Percentiles rank a stretch among this genome's conserved stretches.
Conservation (phyloP, 495 filamentous ascomycete genomes). For the Aspergillus avenaceus region DNA sequence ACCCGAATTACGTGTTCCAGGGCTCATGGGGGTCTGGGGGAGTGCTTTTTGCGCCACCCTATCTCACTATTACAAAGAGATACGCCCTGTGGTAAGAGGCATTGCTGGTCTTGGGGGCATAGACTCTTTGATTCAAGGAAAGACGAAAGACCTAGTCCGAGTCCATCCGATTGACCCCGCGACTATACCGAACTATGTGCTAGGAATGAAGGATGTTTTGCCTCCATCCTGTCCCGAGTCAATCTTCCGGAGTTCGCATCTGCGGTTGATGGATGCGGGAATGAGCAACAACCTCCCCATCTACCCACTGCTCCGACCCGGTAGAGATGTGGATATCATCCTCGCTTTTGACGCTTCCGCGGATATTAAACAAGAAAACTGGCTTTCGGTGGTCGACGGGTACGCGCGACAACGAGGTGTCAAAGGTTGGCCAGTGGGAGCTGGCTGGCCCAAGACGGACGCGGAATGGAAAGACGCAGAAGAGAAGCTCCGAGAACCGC, state of each 20-base stretch:
- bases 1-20: conserved; percentile 76
- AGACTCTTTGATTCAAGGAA: conserved; percentile 82
- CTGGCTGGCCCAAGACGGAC: conserved; percentile 74
- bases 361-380: conserved; percentile 83
- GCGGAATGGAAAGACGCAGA: conserved; percentile 51
- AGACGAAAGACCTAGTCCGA: conserved; percentile 76
- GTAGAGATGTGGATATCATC: conserved; percentile 84
- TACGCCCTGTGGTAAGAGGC: conserved; percentile 70
- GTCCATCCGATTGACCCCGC: conserved; percentile 92
- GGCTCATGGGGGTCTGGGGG: conserved; percentile 89
- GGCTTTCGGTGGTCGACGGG: conserved; percentile 87
- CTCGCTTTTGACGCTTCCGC: conserved; percentile 84
- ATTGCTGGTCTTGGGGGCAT: conserved; percentile 70
- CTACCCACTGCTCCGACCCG: conserved; percentile 86
- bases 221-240: conserved; percentile 70
- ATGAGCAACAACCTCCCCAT: conserved; percentile 98
- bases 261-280: conserved; percentile 93
- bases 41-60: conserved; percentile 94
- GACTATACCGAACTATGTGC: conserved; percentile 78
- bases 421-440: conserved; percentile 88
- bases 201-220: conserved; percentile 71
- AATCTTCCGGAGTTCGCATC: conserved; percentile 61
- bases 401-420: conserved; percentile 85
- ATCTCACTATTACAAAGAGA: conserved; percentile 91
- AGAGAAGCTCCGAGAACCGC: conserved; percentile 63